phyloP scores from a whole-genome alignment of 805 yeast species.

The Hanseniaspora meyeri region DNA sequence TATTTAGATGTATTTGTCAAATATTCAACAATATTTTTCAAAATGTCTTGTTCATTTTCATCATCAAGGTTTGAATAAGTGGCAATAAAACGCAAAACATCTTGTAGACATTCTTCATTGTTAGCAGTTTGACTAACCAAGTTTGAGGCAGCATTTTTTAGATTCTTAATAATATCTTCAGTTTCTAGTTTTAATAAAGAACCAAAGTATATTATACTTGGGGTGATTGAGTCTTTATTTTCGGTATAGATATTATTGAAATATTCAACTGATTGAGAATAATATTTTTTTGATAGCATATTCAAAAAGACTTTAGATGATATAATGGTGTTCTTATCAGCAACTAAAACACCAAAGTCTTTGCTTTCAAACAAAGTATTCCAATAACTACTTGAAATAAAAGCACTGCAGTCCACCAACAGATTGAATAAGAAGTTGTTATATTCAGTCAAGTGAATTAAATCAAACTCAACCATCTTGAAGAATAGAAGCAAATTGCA shows the following conservation, averaged over 20 bases:
- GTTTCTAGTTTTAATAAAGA: slow-evolving; percentile 15
- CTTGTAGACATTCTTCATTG: slow-evolving; percentile 15
- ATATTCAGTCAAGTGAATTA: background rate
- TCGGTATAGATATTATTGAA: slow-evolving; percentile 11
- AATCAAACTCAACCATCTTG: background rate
- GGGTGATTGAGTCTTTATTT: slow-evolving; percentile 16
- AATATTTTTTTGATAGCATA: background rate
- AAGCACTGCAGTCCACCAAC: background rate
- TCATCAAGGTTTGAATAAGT: slow-evolving; percentile 15
- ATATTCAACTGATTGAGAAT: background rate
- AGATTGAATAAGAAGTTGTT: background rate
- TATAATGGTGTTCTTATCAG: background rate
- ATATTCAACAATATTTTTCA: slow-evolving; percentile 20
- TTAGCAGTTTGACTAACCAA: slow-evolving; percentile 5
- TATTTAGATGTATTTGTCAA: slow-evolving; percentile 21
- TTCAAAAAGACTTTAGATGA: background rate
- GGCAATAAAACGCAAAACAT: slow-evolving; percentile 14
- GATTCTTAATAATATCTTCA: slow-evolving; percentile 15
- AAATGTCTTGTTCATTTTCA: slow-evolving; percentile 20
- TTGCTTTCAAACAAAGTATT: background rate
- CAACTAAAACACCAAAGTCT: background rate
- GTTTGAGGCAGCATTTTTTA: slow-evolving; percentile 16
- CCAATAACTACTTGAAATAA: background rate
- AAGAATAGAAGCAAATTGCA: background rate
- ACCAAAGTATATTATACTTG: slow-evolving; percentile 25